Base-by-base conservation (phyloP, 1,284 basidiomycete genomes). In the Singerocomus inundabilis region DNA sequence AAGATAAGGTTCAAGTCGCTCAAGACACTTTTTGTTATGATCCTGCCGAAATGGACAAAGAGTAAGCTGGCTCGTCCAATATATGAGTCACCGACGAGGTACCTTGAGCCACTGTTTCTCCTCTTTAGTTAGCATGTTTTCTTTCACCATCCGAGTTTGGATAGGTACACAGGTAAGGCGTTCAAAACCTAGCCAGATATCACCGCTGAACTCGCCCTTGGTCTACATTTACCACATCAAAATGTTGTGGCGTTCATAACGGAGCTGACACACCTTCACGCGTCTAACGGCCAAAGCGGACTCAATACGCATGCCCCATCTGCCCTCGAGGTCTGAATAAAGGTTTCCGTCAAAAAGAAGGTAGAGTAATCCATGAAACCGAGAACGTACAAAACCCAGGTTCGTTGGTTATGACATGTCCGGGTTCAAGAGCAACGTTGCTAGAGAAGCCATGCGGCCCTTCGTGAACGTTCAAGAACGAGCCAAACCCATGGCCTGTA, bases 101-200 rank as follows among this genome's bases (percentile, higher is more conserved):
- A 85, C 86, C 77, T 93, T 95, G 48, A 99, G 65, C 95, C 95
- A 98, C 51, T 81, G 71, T 61, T 87, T 87, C 75, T 99, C 94
- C 50, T 88, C 86, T 62, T 85, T 88, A 11, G 84, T 84, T 55
- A 98, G 78, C 79, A 98, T 82, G 35, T 70, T 74, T 49, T 87
- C 84, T 63, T 94, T 91, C 48, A 98, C 84, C 79, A 99, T 88
- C 58, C 84, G 82, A 3, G 90, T 91, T 72, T 96, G 91, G 63
- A 99, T 97, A 0, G 97, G 96, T 5, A 95, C 93, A 67, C 86
- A 88, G 3, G 94, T 95, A 55, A 96, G 74, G 11, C 89, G 84
- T 70, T 95, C 91, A 64, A 95, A 96, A 6, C 84, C 85, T 24
- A 94, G 79, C 87, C 89, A 96, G 35, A 81, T 71, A 57, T 84